Base-by-base conservation (phyloP, 441 rosid species). In the Populus hybrid region DNA sequence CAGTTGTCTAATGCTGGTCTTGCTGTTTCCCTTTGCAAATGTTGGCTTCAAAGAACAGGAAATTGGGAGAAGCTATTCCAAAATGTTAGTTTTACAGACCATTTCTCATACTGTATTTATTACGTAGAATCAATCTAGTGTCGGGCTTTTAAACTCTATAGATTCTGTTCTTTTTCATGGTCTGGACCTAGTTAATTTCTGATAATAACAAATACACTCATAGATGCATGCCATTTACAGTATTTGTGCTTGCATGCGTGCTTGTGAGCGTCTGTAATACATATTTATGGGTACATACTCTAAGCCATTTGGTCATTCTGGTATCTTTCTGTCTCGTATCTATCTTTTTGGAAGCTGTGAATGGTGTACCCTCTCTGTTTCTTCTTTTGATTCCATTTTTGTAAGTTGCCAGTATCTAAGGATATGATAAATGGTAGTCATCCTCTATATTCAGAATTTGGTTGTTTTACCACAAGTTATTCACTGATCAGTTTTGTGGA, bases 31-130 rank as follows among this genome's bases (percentile, higher is more conserved):
- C 89, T 94, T 70, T 90, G 93, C 80, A 85, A 86, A 78, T 86
- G 87, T 83, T 94, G 98, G 98, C 95, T 94, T 83, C 90, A 82
- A 76, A 91, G 90, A 82, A 92, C 92, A 4, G 89, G 93, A 76
- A 88, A 92, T 80, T 86, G 91, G 93, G 87, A 85, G 73, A 87
- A 85, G 77, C 72, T 89, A 61, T 80, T 79, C 50, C 77, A 76
- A 84, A 82, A 86, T 84, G 97, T 92, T 77, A 38, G 89, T 81
- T 74, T 32, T 73, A 68, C 46, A 50, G 76, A 73, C 5, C 54
- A 75, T 74, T 74, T 73, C 2, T 68, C 67, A 10, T 72, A 64
- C 73, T 72, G 78, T 72, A 40, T 46, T 24, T 46, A 64, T 75
- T 64, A 59, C 65, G 14, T 28, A 50, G 61, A 54, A 46, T n/a